Base-by-base conservation (phyloP, 2,329 filamentous ascomycete species). In the Hirsutella rhossiliensis region DNA sequence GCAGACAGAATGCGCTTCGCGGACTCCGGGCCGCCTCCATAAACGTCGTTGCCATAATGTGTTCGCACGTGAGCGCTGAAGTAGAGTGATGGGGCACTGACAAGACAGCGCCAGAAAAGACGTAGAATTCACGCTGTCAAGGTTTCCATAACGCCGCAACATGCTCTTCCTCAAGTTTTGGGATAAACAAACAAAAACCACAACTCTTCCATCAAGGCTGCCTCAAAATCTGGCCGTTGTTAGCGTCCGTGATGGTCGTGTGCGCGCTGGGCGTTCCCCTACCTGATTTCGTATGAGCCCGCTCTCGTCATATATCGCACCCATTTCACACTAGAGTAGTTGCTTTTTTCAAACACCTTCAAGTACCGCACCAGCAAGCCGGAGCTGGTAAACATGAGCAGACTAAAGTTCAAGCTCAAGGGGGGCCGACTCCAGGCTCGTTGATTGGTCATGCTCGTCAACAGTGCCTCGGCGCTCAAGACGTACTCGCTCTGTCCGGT, bases 281-380 rank as follows among this genome's bases (percentile, higher is more conserved):
- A 94, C 82, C 88, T 75, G 61, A 98, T 95, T 68, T 98, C 92
- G 64, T 98, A 98, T 64, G 88, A 96, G 27, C 92, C 92, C 15
- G 90, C 92, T 52, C 90, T 80, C 17, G 92, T 98, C 92, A 98
- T 97, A 65, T 98, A 98, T 55, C 92, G 74, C 55, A 98, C 92
- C 92, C 92, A 98, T 66, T 98, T 98, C 41, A 98, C 92, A 59
- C 88, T 95, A 50, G 86, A 94, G 63, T 98, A 98, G 65, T 97
- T 97, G 65, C 79, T 92, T 80, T 98, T 98, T 70, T 98, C 92
- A 68, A 98, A 98, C 2, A 98, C 92, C 68, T 98, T 98, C 46
- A 98, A 67, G 63, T 98, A 98, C 41, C 94, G 73, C 45, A 98
- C 92, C 51, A 98, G 61, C 59, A 98, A 62, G 1, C 92, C 92